Conservation (phyloP, 345 rosid species). For the Murraya koenigii region DNA sequence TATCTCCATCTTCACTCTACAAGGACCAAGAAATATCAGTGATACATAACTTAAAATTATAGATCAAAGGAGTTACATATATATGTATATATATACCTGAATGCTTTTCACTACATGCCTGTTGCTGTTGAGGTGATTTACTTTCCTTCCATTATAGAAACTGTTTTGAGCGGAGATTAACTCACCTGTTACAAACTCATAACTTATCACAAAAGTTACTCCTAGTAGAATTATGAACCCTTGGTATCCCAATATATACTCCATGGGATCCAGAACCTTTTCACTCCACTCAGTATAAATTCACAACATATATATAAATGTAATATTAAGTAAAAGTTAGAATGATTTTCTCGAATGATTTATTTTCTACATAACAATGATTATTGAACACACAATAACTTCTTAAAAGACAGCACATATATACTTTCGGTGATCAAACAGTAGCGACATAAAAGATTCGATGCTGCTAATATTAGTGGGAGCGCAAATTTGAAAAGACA, state of each 20-base stretch:
- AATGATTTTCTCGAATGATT: not conserved
- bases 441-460: no score
- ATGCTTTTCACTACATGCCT: conserved; percentile 33
- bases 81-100: conserved; percentile 23
- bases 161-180: not conserved
- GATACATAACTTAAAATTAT: no score
- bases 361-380: not conserved
- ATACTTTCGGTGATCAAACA: not conserved
- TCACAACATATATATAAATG: no score
- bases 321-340: no score
- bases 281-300: conserved; percentile 1
- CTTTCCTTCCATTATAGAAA: not conserved
- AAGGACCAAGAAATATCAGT: no score
- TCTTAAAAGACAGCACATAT: not conserved
- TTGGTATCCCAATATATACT: not conserved
- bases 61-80: no score
- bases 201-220: not conserved
- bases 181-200: not conserved
- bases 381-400: conserved; percentile 1
- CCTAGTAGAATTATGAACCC: conserved; percentile 3
- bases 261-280: not conserved
- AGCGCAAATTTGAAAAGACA: no score
- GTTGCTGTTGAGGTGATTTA: not conserved
- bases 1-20: conserved; percentile 28
- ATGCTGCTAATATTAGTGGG: no score